Percentiles rank a stretch among this genome's conserved stretches.
phyloP scores from a whole-genome alignment of 441 rosid genomes.

The Erodium texanum region DNA sequence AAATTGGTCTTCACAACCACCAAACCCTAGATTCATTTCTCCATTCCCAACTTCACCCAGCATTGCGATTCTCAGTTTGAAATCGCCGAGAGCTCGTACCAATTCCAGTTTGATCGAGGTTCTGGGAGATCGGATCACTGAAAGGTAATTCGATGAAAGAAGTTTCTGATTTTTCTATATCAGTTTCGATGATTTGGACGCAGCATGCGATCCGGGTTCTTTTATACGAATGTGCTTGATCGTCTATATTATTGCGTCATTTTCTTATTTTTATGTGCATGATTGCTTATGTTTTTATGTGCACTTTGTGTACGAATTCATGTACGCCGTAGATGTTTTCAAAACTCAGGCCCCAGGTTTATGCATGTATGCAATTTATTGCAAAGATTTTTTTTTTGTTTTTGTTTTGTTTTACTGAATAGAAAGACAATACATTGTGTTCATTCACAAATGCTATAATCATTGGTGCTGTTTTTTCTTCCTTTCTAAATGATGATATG shows the following conservation, averaged over 20 bases:
- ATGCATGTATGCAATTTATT: not conserved
- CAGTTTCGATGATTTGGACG: not conserved
- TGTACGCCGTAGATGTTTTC: not conserved
- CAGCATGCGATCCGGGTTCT: not conserved
- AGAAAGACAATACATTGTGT: not conserved
- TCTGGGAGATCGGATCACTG: not conserved
- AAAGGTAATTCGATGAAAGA: not conserved
- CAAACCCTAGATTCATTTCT: not conserved
- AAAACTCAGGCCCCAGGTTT: not conserved
- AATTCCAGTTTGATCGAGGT: not conserved
- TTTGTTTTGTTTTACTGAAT: not conserved
- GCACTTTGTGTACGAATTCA: not conserved
- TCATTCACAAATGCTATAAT: not conserved
- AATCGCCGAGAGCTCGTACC: not conserved
- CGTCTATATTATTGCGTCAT: not conserved
- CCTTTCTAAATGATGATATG: not conserved
- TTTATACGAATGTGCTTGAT: not conserved
- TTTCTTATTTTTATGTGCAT: not conserved
- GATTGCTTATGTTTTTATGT: not conserved
- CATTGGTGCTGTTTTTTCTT: not conserved
- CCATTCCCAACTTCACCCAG: not conserved
- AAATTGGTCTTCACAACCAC: not conserved
- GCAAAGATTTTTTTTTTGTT: not conserved
- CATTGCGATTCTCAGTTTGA: not conserved
- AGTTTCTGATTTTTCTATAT: not conserved